Conservation (phyloP, 1,284 basidiomycete species). For the Fomitopsis palustris region DNA sequence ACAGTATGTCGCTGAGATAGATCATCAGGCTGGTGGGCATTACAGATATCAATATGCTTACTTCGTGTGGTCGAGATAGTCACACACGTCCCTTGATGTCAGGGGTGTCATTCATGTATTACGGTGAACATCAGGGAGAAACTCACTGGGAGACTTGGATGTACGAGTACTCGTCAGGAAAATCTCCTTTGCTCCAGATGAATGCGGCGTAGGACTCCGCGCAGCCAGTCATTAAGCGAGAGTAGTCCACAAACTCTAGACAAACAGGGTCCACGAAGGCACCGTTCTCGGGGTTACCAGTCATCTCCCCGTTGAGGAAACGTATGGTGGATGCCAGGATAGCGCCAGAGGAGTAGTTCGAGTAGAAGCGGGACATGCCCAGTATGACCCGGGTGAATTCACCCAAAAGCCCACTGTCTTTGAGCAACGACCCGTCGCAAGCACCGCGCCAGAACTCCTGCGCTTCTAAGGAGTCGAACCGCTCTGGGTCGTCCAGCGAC, state of each 20-base stretch:
- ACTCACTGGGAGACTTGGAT: slow-evolving; percentile 15
- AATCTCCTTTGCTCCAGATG: slow-evolving; percentile 14
- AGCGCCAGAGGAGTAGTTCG: slow-evolving; percentile 6
- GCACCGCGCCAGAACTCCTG: background rate
- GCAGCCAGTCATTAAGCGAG: slow-evolving; percentile 5
- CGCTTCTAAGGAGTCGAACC: background rate
- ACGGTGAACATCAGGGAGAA: background rate
- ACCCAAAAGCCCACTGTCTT: slow-evolving; percentile 3
- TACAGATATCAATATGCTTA: too few relatives aligned
- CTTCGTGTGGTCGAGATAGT: slow-evolving; percentile 10
- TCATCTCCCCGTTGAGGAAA: slow-evolving; percentile 12
- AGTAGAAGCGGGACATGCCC: slow-evolving; percentile 7
- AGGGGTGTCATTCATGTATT: background rate
- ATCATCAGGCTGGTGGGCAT: background rate
- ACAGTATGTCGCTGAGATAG: slow-evolving; percentile 10
- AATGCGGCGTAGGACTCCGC: slow-evolving; percentile 12
- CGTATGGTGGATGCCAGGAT: slow-evolving; percentile 11
- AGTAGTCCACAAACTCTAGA: slow-evolving; percentile 9
- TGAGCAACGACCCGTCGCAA: background rate
- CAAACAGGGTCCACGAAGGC: background rate
- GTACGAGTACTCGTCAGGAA: slow-evolving; percentile 11
- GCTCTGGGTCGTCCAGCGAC: background rate
- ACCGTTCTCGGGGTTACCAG: slow-evolving; percentile 7
- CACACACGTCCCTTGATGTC: slow-evolving; percentile 7
- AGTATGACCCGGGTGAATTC: slow-evolving; percentile 7